These are phyloP conservation scores for Zymoseptoria brevis DNA, from an alignment of 2,329 filamentous ascomycete species.

Conservation along the genomic window DNA sequence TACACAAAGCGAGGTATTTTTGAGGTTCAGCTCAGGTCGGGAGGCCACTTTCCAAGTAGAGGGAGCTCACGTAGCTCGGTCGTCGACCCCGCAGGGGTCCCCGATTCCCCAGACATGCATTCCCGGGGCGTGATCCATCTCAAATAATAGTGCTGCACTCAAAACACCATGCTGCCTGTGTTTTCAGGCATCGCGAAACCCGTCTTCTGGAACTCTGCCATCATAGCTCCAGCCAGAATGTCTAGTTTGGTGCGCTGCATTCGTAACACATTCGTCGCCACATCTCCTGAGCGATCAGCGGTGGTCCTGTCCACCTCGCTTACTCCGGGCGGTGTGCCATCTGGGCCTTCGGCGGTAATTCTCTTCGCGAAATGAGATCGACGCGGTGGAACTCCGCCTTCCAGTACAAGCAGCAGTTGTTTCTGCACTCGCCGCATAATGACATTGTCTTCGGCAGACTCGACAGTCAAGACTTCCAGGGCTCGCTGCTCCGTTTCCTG, in stretches of 20 bases:
- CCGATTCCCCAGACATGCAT: neutral
- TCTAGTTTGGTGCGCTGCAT: slow-evolving; percentile 44
- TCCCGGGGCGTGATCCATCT: neutral
- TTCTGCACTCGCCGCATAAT: slow-evolving; percentile 41
- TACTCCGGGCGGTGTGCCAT: slow-evolving; percentile 24
- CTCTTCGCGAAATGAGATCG: slow-evolving; percentile 32
- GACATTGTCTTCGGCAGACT: slow-evolving; percentile 39
- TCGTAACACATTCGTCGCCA: slow-evolving; percentile 34
- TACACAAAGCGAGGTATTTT: neutral
- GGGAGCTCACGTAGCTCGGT: neutral
- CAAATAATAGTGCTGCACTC: slow-evolving; percentile 2
- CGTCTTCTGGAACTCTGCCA: slow-evolving; percentile 37
- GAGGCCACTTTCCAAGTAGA: neutral
- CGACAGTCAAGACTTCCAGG: slow-evolving; percentile 40
- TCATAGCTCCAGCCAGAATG: slow-evolving; percentile 37
- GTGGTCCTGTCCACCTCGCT: slow-evolving; percentile 6
- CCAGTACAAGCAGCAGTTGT: slow-evolving; percentile 40
- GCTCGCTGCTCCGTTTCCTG: slow-evolving; percentile 10
- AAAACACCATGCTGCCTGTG: slow-evolving; percentile 28
- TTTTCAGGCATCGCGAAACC: slow-evolving; percentile 42
- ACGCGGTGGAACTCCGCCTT: slow-evolving; percentile 40
- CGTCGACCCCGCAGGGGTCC: neutral
- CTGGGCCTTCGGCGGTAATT: slow-evolving; percentile 37
- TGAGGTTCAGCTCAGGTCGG: neutral
- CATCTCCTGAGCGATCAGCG: slow-evolving; percentile 12